Evolutionary conservation across 371 early-diverging fungal species (phyloP).

Genomic region (Batkoa obscura): DNA sequence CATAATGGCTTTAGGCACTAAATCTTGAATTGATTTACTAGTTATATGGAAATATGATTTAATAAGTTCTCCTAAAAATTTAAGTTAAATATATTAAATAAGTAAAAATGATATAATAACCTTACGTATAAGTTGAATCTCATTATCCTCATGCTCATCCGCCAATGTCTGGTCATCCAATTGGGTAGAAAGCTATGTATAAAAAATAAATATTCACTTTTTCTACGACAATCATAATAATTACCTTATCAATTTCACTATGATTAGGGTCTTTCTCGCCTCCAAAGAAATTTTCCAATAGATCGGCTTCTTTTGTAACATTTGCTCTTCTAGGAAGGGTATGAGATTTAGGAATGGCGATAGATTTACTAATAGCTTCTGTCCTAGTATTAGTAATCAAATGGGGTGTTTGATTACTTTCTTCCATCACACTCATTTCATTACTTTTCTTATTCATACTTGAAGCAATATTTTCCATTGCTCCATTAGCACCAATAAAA

Average conservation of each 20-base stretch:
- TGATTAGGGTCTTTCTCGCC: slow-evolving; percentile 9
- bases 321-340: background rate
- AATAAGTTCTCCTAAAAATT: slow-evolving; percentile 35
- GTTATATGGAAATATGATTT: slow-evolving; percentile 71
- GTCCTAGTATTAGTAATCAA: background rate
- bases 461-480: slow-evolving; percentile 31
- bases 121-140: slow-evolving; percentile 64
- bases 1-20: slow-evolving; percentile 89
- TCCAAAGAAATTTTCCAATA: slow-evolving; percentile 64
- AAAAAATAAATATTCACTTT: slow-evolving; percentile 13
- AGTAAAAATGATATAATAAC: slow-evolving; percentile 1
- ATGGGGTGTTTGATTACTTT: background rate
- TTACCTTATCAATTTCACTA: slow-evolving; percentile 9
- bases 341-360: background rate
- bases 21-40: slow-evolving; percentile 64
- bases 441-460: slow-evolving; percentile 32
- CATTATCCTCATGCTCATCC: slow-evolving; percentile 57
- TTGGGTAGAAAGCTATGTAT: slow-evolving; percentile 24
- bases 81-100: background rate
- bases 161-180: slow-evolving; percentile 14
- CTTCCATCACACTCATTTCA: slow-evolving; percentile 8
- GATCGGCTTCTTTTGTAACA: slow-evolving; percentile 27
- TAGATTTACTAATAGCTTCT: background rate
- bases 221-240: background rate
- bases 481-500: slow-evolving; percentile 60